Evolutionary conservation across 495 filamentous ascomycete genomes (phyloP).

Genomic region (Hypoxylon cercidicola): DNA sequence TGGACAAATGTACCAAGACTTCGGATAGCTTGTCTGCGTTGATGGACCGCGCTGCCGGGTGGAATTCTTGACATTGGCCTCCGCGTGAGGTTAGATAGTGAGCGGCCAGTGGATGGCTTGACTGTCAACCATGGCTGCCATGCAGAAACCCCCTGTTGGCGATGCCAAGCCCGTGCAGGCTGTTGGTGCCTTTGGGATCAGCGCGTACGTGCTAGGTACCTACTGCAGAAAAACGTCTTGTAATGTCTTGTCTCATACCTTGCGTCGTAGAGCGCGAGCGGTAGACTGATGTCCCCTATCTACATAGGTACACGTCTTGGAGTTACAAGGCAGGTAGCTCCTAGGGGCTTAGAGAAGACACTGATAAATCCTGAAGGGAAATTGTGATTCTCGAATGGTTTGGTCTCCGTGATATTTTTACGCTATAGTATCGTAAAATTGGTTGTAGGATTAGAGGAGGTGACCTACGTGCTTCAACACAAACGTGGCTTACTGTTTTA

Average conservation of each 20-base stretch:
- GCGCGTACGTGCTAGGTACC: constrained; percentile 25
- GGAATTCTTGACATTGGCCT: constrained; percentile 21
- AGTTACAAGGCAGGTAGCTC: background rate
- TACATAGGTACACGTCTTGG: background rate
- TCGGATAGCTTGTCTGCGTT: constrained; percentile 16
- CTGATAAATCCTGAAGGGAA: background rate
- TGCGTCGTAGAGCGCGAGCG: background rate
- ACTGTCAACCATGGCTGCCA: constrained; percentile 30
- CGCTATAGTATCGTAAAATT: background rate
- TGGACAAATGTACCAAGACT: constrained; percentile 22
- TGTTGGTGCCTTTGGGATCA: constrained; percentile 32
- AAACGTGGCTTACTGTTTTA: constrained; percentile 27
- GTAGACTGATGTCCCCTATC: background rate
- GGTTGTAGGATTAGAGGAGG: background rate
- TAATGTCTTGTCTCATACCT: constrained; percentile 24
- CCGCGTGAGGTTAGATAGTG: constrained; percentile 31
- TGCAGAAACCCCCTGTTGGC: constrained; percentile 31
- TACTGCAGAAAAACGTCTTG: constrained; percentile 23
- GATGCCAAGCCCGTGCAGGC: constrained; percentile 30
- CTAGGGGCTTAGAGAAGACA: background rate
- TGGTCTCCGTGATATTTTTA: background rate
- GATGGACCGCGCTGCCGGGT: constrained; percentile 29
- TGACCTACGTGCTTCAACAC: background rate
- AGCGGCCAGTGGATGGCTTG: constrained; percentile 16
- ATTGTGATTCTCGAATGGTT: background rate